Evolutionary conservation across 441 rosid genomes (phyloP).

Genomic region (Adansonia grandidieri): DNA sequence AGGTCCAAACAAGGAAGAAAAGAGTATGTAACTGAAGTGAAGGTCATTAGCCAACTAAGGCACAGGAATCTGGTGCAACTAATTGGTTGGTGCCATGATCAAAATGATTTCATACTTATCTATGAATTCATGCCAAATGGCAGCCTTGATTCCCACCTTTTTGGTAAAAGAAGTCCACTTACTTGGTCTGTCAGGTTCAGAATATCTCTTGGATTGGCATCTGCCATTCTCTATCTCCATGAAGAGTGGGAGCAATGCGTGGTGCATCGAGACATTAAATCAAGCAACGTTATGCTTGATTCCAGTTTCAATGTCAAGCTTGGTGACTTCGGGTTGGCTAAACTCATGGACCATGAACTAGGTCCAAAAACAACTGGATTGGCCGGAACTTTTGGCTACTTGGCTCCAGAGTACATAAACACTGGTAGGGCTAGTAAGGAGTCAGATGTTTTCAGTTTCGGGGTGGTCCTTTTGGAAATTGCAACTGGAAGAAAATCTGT

Average conservation of each 20-base stretch:
- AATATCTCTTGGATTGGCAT: constrained; percentile 52
- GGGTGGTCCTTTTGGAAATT: constrained; percentile 51
- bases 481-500: constrained; percentile 44
- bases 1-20: constrained; percentile 53
- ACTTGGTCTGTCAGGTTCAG: constrained; percentile 46
- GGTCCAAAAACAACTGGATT: constrained; percentile 54
- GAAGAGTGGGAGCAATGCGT: constrained; percentile 69
- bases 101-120: constrained; percentile 43
- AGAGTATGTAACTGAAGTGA: constrained; percentile 59
- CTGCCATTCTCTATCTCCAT: constrained; percentile 54
- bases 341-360: constrained; percentile 52
- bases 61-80: constrained; percentile 63
- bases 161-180: constrained; percentile 41
- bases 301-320: constrained; percentile 53
- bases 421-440: constrained; percentile 56
- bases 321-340: constrained; percentile 66
- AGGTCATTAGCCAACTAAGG: constrained; percentile 52
- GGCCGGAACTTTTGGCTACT: constrained; percentile 60
- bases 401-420: constrained; percentile 57
- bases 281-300: constrained; percentile 61
- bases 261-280: constrained; percentile 54
- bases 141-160: constrained; percentile 56
- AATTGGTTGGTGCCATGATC: constrained; percentile 68
- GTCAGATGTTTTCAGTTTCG: constrained; percentile 56
- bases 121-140: constrained; percentile 70